These are phyloP conservation scores for Gastrolobium villosum DNA, from an alignment of 306 rosid species.

Conservation along the genomic window DNA sequence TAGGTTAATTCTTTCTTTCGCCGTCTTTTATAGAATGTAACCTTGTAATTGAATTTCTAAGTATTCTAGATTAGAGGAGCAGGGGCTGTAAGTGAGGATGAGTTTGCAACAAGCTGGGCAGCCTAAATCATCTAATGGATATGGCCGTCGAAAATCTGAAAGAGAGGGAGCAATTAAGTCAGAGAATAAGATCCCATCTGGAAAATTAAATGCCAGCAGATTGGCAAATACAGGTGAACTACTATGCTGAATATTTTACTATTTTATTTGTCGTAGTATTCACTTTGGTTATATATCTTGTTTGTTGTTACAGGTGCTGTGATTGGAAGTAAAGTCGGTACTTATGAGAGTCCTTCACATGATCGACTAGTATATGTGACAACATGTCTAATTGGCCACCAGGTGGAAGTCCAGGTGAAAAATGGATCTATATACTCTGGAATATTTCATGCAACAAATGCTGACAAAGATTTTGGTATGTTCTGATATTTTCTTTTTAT, in stretches of 20 bases:
- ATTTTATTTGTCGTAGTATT: constrained; percentile 1
- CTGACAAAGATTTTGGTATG: constrained; percentile 89
- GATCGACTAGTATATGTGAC: constrained; percentile 78
- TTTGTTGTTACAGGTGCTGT: constrained; percentile 54
- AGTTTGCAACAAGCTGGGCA: constrained; percentile 73
- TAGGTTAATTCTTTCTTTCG: background rate
- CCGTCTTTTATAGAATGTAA: constrained; percentile 24
- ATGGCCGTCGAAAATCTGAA: constrained; percentile 83
- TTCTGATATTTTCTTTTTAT: constrained; percentile 28
- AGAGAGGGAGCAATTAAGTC: constrained; percentile 68
- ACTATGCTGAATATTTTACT: constrained; percentile 38
- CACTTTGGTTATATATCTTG: constrained; percentile 40
- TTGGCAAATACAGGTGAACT: constrained; percentile 65
- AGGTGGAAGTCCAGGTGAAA: constrained; percentile 89
- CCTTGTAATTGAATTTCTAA: constrained; percentile 37
- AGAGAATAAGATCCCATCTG: constrained; percentile 72
- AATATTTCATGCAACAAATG: constrained; percentile 82
- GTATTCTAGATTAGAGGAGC: constrained; percentile 55
- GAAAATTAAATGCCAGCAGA: constrained; percentile 67
- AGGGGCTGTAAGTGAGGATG: constrained; percentile 68
- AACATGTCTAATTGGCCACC: constrained; percentile 82
- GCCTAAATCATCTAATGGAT: constrained; percentile 77
- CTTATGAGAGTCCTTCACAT: constrained; percentile 69
- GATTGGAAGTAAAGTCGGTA: constrained; percentile 65
- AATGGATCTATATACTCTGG: constrained; percentile 87